Conservation (phyloP, 768 basidiomycete species). For the Termitomyces eurrhizus region DNA sequence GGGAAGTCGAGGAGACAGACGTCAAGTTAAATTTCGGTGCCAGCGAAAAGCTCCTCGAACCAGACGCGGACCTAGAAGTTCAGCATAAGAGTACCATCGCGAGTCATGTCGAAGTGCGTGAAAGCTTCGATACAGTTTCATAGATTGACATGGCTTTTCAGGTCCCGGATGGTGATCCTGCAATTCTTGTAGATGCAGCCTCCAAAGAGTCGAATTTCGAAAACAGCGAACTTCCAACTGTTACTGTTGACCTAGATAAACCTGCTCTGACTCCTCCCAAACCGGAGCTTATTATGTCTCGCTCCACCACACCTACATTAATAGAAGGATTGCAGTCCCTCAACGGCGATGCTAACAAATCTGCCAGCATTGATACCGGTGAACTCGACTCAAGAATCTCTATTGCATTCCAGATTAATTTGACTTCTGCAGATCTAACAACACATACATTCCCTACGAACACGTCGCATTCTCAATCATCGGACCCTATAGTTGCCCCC, state of each 20-base stretch:
- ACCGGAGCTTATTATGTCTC: neutral
- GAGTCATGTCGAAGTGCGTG: slow-evolving; percentile 5
- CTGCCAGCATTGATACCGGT: neutral
- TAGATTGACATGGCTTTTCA: neutral
- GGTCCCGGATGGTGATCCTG: neutral
- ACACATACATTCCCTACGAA: neutral
- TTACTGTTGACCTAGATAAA: no score
- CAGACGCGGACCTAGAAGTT: neutral
- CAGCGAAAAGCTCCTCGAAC: neutral
- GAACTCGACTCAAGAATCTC: neutral
- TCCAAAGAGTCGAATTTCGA: neutral
- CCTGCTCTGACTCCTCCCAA: neutral
- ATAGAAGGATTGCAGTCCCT: neutral
- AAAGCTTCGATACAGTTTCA: neutral
- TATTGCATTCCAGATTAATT: neutral
- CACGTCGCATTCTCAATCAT: neutral
- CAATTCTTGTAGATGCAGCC: neutral
- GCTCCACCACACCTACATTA: neutral
- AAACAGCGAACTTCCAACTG: neutral
- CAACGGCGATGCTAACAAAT: neutral
- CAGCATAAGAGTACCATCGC: neutral
- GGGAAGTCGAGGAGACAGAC: neutral
- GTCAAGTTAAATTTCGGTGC: neutral
- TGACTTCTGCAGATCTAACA: neutral
- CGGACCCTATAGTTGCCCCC: neutral